Base-by-base conservation (phyloP, 192 early-diverging fungal genomes). In the Backusella luteola region DNA sequence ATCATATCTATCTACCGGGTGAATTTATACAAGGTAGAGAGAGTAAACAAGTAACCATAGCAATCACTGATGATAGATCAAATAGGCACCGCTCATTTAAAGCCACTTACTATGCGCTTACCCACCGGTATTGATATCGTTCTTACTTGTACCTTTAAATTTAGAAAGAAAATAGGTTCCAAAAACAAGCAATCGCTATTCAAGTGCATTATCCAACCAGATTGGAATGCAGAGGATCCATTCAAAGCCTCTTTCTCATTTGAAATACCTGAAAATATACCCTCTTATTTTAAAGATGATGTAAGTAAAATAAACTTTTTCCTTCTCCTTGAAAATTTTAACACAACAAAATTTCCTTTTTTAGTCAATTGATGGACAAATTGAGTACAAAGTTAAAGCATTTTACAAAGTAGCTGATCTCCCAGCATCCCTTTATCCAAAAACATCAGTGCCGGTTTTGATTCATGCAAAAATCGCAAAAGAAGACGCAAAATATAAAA, bases 341-440 rank as follows among this genome's bases (percentile, higher is more conserved):
- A 36, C 35, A 26, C 19, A 41, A 72, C 71, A 46, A 52, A 72
- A 42, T 23, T 14, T 17, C 39, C 41, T 34, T 49, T 49, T 42
- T 49, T 53, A 72, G 71, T 19, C 42, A 34, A 52, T 72, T 35
- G 71, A 34, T 32, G 71, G 42, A 34, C 38, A 46, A 72, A 53
- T 72, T 19, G 42, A 72, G 29, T 72, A 72, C 34, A 72, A 72
- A 32, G 17, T 72, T 38, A 72, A 72, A 42, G 71, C 71, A 29
- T 34, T 46, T 44, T 72, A 72, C 5, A 29, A 72, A 53, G 32
- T 72, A 19, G 14, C 41, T 8, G 71, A 53, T 52, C 34, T 72
- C 17, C 71, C 71, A 44, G 21, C 39, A 32, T 52, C 71, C 1
- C 42, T 72, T 29, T 72, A 72, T 72, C 71, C 71, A 4, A 72